Evolutionary conservation across 129 eudicot species (phyloP), one percentile per base, ranked within the genome.

Genomic region (Tagetes patula): DNA sequence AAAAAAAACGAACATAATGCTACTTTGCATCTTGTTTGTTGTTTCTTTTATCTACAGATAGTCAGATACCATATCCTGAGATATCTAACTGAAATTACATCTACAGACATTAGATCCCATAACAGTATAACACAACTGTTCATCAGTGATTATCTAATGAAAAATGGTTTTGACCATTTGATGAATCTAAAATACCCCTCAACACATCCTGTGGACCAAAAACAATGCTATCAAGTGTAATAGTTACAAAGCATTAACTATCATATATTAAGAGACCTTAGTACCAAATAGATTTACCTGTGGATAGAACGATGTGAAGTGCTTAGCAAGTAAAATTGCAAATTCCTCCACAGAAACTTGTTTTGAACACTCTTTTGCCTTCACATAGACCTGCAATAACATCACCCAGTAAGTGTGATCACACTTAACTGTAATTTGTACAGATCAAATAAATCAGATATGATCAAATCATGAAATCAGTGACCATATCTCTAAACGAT

Each of bases 361-460:
- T 61, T 86, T 78, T 45, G 83, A 65, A 73, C 96, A 90, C 84
- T 95, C 97, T 85, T 95, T 95, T 38, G 99, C 99, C 83, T 90
- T 95, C 54, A 82, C 99, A 86, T 86, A 90, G 2, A 91, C 99
- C 99, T 95, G 86, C 58, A 77, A 58, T 33, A 69, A 31, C 69
- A 79, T 64, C 58, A 78, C n/a, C 47, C 75, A 10, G 3, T 4
- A 12, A 13, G 7, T 31, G 30, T 9, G 58, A 34, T 30, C 49
- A 48, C 37, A 61, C 43, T 13, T 12, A 2, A 61, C 6, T 36
- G 27, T 61, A 27, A 61, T 56, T 30, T 56, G 62, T 27, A 30
- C 3, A 58, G 13, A 59, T 59, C 41, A 59, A 7, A 11, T 9
- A 33, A 1, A 9, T 13, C 45, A 60, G 66, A 60, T 10, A 30